phyloP scores from a whole-genome alignment of 345 rosid species.

The Hevea brasiliensis region DNA sequence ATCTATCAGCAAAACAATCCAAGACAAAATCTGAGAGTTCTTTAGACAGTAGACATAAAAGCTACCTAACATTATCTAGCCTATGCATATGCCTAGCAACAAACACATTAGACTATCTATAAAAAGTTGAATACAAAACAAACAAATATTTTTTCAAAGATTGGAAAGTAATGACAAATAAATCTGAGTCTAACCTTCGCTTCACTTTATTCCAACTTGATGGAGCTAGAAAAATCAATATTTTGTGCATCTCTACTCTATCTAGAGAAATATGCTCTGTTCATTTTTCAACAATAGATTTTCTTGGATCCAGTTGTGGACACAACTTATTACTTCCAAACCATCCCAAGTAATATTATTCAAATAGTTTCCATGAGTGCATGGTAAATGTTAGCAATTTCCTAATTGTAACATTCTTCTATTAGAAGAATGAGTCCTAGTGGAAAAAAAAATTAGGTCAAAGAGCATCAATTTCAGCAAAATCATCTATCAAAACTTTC shows the following conservation, averaged over 20 bases:
- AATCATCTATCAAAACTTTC: not conserved
- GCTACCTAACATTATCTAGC: not conserved
- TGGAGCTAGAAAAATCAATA: no score
- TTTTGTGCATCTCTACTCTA: not conserved
- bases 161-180: not conserved
- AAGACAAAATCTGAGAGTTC: not conserved
- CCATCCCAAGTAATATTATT: not conserved
- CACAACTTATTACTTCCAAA: no score
- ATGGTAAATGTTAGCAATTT: not conserved
- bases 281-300: not conserved
- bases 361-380: not conserved
- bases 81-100: not conserved
- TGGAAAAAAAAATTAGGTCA: not conserved
- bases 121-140: not conserved
- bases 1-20: conserved; percentile 17
- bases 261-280: not conserved
- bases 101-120: not conserved
- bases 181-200: not conserved
- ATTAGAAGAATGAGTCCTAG: no score
- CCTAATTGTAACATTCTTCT: no score
- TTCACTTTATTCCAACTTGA: not conserved
- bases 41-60: not conserved
- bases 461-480: not conserved
- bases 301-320: not conserved
- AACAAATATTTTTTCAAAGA: not conserved